Base-by-base conservation (phyloP, 2,329 filamentous ascomycete genomes). In the Helotiales sp. region DNA sequence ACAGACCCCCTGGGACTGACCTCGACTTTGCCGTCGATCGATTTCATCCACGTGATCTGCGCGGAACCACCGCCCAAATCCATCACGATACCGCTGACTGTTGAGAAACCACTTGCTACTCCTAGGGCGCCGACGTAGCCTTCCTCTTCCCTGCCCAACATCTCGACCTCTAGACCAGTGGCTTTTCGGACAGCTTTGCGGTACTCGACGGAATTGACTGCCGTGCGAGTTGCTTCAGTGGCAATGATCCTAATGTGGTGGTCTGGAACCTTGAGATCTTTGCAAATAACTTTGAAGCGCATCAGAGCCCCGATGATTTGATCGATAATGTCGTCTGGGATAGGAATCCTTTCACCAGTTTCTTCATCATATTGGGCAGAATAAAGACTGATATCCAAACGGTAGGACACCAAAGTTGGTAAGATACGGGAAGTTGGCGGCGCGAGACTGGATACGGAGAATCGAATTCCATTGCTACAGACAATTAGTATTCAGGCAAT, bases 21-120 rank as follows among this genome's bases (percentile, higher is more conserved):
- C 22, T 78, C 73, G 15, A 89, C 81, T 1, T 79, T 75, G 0
- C 86, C 86, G 6, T 82, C 75, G 17, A 80, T 76, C 10, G 83
- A 82, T 50, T 84, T 78, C 74, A 92, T 84, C 89, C 89, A 91
- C 15, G 87, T 90, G 69, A 92, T 83, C 76, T 92, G 90, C 28
- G 87, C 89, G 72, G 87, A 90, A 2, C 89, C 89, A 20, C 89
- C 89, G 17, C 90, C 90, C 1, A 92, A 80, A 78, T 92, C 90
- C 89, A 92, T 91, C 20, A 91, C 87, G 26, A 92, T 77, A 0
- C 90, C 90, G 55, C 83, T 82, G n/a, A 91, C 84, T 34, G 79
- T 78, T 1, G 82, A 81, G 69, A 90, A 86, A 32, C 87, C 88
- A 73, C 87, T 91, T 1, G 88, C 89, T 20, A 91, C 85, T 0